These are phyloP conservation scores for Skeletonema menzelii DNA, from an alignment of 108 stramenopile genomes.

Conservation along the genomic window DNA sequence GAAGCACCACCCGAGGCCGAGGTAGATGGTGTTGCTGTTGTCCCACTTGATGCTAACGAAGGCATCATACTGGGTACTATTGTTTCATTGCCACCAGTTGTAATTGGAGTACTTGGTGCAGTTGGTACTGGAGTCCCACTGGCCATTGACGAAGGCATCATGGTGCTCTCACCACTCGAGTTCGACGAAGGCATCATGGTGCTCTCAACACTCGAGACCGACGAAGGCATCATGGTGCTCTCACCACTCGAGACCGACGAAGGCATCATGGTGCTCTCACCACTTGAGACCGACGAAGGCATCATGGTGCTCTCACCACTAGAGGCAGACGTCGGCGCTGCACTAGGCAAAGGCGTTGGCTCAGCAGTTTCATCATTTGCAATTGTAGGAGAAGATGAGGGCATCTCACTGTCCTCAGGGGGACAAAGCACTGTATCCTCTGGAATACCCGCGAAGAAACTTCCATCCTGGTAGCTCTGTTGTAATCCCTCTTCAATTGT, in stretches of 20 bases:
- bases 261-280: neutral
- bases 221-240: neutral
- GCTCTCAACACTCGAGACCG: neutral
- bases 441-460: conserved; percentile 51
- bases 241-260: neutral
- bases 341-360: neutral
- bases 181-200: neutral
- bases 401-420: neutral
- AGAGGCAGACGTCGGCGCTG: neutral
- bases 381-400: neutral
- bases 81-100: neutral
- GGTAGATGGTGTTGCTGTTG: too few species aligned
- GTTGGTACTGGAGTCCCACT: neutral
- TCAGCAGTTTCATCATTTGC: neutral
- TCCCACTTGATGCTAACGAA: neutral
- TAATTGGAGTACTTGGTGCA: neutral
- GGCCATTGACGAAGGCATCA: neutral
- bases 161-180: too few species aligned
- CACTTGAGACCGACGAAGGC: neutral
- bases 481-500: conserved; percentile 41
- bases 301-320: neutral
- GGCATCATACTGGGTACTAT: neutral
- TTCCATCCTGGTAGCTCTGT: conserved; percentile 43
- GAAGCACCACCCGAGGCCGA: too few species aligned
- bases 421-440: conserved; percentile 14